Base-by-base conservation (phyloP, 768 basidiomycete species). In the Chalciporus piperatus region DNA sequence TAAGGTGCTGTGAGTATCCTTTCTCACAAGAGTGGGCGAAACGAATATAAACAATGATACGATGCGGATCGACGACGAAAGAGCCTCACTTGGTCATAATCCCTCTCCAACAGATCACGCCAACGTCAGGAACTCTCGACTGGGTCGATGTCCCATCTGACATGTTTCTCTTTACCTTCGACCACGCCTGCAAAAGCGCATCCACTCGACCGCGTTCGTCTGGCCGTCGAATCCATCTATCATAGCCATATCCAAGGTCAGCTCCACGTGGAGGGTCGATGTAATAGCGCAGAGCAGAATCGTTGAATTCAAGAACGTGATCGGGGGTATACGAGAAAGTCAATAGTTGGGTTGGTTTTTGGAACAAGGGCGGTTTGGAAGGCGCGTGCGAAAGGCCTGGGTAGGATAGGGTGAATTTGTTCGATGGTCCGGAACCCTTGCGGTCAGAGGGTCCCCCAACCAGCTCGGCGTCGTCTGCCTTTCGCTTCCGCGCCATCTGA, bases 1-100 rank as follows among this genome's bases (percentile, higher is more conserved):
- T 92, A 92, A 14, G 90, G 86, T 4, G 89, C 83, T 46, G 81
- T 85, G 67, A 94, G 68, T 59, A 95, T 85, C 67, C 89, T 92
- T 70, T 47, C 76, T 75, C 76, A 65, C 69, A 50, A 57, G 60
- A 62, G 62, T 43, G 37, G 42, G 51, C 46, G 30, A 57, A 58
- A 40, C 52, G 47, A 45, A 59, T 45, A 53, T 58, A 43, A 56
- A 59, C 16, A 50, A 37, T 9, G 25, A 41, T 13, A 43, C 41
- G 16, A 44, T 16, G 13, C 3, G 41, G 22, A 38, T 41, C 27
- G 46, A 55, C 56, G 27, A 41, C 39, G 17, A 19, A 48, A 3
- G 13, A 13, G 39, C 65, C 78, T 72, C 66, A 91, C 88, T 84
- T 92, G 53, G 92, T 92, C 76, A 92, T 82, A 47, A 92, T 78